Evolutionary conservation across 352 stramenopile species (phyloP), one percentile per base, ranked within the genome.

Genomic region (Globisporangium solare): DNA sequence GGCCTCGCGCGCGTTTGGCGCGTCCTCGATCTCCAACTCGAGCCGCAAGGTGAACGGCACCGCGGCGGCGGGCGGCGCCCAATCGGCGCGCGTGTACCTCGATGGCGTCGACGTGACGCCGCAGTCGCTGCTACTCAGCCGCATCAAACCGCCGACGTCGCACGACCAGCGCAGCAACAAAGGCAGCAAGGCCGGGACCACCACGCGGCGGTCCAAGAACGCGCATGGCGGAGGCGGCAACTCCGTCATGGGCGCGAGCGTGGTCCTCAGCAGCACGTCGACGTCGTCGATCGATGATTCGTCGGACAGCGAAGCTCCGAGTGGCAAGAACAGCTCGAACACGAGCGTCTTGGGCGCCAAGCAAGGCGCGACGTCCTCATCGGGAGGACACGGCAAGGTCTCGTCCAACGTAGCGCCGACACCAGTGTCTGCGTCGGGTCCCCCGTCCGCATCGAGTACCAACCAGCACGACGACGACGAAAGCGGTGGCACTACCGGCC

Each of bases 31-130:
- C 18, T 88, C 81, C 6, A 81, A 86, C 54, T 86, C 81, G 51
- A 91, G 79, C 58, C 78, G 81, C 37, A 67, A 68, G 22, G 76
- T 92, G 50, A 79, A 80, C 21, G 80, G 74, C 31, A 76, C 70
- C 3, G 68, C 64, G 11, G 64, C 59, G 7, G 61, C 68, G 18
- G 61, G 61, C 1, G 74, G 66, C 41, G 62, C 63, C 0, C 70
- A 73, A 18, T 74, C 73, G 5, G 66, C 76, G 43, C 78, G 80
- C 24, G 79, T 92, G 32, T 92, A 78, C 58, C 51, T 90, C 22
- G 76, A 89, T 22, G 83, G 83, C 6, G 61, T 65, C 3, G 80
- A 92, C 24, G 83, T 90, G 27, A 92, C 82, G 10, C 82, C 83
- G 21, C 83, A 92, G 59, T 92, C 83, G 31, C 65, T 92, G 27